A percentile compares a stretch with the other conserved stretches of the same genome.
Evolutionary conservation across 2,329 filamentous ascomycete genomes (phyloP).

Genomic region (Epichloe scottii): DNA sequence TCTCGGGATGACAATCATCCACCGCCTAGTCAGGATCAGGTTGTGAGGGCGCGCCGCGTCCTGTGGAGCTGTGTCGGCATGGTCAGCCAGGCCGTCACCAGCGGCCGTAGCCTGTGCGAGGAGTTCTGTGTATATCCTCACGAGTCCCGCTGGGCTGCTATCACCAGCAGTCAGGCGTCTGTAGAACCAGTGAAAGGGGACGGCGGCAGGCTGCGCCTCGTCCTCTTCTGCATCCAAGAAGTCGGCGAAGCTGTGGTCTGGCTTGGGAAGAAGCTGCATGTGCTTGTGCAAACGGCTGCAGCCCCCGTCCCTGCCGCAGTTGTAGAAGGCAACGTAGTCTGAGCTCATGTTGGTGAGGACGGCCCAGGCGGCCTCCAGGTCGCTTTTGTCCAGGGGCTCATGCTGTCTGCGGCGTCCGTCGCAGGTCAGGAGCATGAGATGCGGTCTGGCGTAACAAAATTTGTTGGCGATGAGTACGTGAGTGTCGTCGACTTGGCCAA

Average conservation of each 20-base stretch:
- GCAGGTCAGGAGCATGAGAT: conserved; percentile 32
- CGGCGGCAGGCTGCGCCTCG: conserved; percentile 3
- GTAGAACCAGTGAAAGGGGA: conserved; percentile 25
- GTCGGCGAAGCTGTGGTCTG: conserved; percentile 9
- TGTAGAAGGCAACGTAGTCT: conserved; percentile 30
- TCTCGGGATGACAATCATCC: conserved; percentile 35
- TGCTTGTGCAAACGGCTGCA: conserved; percentile 37
- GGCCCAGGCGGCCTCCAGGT: conserved; percentile 26
- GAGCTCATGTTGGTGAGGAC: conserved; percentile 17
- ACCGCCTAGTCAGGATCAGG: conserved; percentile 28
- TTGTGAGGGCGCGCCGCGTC: conserved; percentile 23
- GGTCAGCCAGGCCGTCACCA: background rate
- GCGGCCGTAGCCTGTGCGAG: conserved; percentile 8
- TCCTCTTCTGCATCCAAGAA: conserved; percentile 13
- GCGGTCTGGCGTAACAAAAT: conserved; percentile 34
- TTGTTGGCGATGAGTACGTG: conserved; percentile 36
- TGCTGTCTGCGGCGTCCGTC: conserved; percentile 34
- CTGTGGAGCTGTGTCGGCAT: conserved; percentile 5
- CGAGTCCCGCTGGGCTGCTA: conserved; percentile 6
- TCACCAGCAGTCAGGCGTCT: conserved; percentile 16
- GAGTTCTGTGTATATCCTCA: conserved; percentile 15
- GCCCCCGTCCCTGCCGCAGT: conserved; percentile 30
- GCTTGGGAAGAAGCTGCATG: conserved; percentile 28
- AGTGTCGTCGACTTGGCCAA: conserved; percentile 25
- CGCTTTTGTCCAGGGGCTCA: conserved; percentile 25